Evolutionary conservation across 176 grass and related monocot genomes (phyloP).

Genomic region (Eremochloa ophiuroides): DNA sequence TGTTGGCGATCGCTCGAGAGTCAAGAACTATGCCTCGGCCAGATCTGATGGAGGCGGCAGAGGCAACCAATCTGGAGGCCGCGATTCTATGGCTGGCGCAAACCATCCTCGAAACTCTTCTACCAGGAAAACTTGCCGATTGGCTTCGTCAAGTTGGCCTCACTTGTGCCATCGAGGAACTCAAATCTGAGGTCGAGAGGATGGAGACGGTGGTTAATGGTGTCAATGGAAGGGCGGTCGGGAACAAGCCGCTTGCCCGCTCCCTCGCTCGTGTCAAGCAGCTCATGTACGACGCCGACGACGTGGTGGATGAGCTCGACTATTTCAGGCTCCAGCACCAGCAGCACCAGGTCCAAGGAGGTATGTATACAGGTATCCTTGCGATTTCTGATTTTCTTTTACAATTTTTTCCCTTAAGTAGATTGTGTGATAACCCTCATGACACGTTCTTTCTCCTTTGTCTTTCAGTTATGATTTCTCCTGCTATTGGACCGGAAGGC

Average conservation of each 20-base stretch:
- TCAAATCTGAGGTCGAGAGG: neutral
- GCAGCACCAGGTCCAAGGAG: conserved; percentile 2
- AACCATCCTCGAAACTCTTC: neutral
- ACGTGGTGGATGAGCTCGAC: conserved; percentile 27
- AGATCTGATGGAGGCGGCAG: neutral
- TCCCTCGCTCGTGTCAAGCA: conserved; percentile 2
- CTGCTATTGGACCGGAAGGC: too few relatives aligned
- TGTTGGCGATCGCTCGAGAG: neutral
- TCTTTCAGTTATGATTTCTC: too few relatives aligned
- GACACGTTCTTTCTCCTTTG: too few relatives aligned
- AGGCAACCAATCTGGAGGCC: neutral
- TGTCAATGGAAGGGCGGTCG: neutral
- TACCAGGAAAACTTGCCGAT: neutral
- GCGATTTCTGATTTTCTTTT: too few relatives aligned
- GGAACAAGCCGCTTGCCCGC: neutral
- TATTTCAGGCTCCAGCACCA: conserved; percentile 36
- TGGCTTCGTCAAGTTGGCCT: neutral
- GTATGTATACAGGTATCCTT: neutral
- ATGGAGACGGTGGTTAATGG: neutral
- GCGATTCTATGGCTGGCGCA: neutral
- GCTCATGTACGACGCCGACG: conserved; percentile 27
- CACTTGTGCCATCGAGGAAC: neutral
- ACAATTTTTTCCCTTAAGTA: too few relatives aligned
- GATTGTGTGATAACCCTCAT: too few relatives aligned
- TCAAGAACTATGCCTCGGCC: neutral